Conservation (phyloP, 1,284 basidiomycete species). For the Microbotryum intermedium region DNA sequence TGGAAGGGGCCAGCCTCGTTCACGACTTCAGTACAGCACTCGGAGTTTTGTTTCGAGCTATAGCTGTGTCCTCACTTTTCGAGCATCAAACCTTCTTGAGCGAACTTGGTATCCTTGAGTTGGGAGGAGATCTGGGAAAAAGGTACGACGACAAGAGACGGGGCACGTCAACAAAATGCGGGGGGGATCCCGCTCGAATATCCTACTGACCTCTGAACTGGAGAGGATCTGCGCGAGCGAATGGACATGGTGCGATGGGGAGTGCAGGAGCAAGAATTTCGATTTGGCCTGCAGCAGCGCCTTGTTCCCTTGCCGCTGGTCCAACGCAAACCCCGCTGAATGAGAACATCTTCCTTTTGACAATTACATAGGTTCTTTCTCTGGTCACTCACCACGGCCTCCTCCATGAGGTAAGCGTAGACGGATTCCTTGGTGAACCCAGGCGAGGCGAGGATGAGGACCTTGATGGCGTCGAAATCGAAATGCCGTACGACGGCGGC, state of each 20-base stretch:
- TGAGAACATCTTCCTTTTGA: too few species aligned
- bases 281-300: constrained; percentile 61
- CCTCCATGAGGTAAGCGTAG: constrained; percentile 72
- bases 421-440: constrained; percentile 91
- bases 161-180: background rate
- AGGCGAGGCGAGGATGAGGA: constrained; percentile 91
- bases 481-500: constrained; percentile 82
- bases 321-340: too few species aligned
- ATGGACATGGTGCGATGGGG: constrained; percentile 90
- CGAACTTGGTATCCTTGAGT: constrained; percentile 95
- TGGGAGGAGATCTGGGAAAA: constrained; percentile 54
- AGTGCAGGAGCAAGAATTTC: constrained; percentile 85
- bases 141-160: background rate
- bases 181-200: background rate
- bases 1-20: background rate
- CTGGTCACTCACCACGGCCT: constrained; percentile 51
- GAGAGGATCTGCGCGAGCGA: constrained; percentile 88
- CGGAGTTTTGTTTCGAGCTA: background rate
- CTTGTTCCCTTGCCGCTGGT: constrained; percentile 67
- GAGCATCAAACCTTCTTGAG: constrained; percentile 79
- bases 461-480: constrained; percentile 69
- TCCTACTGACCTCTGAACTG: constrained; percentile 67
- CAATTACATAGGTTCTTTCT: too few species aligned
- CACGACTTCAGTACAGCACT: background rate
- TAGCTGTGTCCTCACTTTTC: constrained; percentile 55